A percentile compares a stretch with the other conserved stretches of the same genome.
Conservation (phyloP, 495 filamentous ascomycete genomes). For the Zalerion maritima region DNA sequence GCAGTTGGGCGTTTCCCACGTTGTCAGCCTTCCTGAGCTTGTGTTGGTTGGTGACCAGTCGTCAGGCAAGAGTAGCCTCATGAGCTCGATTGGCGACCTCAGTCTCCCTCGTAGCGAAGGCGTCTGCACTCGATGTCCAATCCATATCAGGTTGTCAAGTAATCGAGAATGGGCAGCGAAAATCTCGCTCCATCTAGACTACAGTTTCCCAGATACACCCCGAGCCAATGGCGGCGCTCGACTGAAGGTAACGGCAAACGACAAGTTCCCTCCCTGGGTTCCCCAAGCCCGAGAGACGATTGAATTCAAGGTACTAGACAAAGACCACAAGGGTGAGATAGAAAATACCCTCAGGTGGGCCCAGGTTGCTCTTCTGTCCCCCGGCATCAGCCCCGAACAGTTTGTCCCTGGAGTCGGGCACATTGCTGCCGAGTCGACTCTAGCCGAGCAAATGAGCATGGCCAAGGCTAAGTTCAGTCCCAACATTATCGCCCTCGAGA, state of each 20-base stretch:
- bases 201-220: slow-evolving; percentile 25
- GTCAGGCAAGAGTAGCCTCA: slow-evolving; percentile 65
- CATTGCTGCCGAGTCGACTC: slow-evolving; percentile 9
- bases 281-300: slow-evolving; percentile 9
- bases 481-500: slow-evolving; percentile 60
- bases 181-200: slow-evolving; percentile 45
- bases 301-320: slow-evolving; percentile 29
- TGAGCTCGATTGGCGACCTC: slow-evolving; percentile 69
- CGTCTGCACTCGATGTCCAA: slow-evolving; percentile 61
- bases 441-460: slow-evolving; percentile 16
- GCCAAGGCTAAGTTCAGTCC: slow-evolving; percentile 55
- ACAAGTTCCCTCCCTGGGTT: slow-evolving; percentile 33
- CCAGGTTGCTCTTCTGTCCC: slow-evolving; percentile 60
- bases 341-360: slow-evolving; percentile 48
- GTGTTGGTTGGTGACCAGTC: slow-evolving; percentile 71
- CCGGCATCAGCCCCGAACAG: slow-evolving; percentile 22
- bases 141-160: slow-evolving; percentile 59
- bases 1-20: slow-evolving; percentile 31
- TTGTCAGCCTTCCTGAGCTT: slow-evolving; percentile 55
- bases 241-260: slow-evolving; percentile 22
- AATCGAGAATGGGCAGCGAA: slow-evolving; percentile 46
- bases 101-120: slow-evolving; percentile 53
- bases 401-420: slow-evolving; percentile 35
- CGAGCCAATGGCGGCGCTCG: slow-evolving; percentile 14
- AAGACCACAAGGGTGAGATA: slow-evolving; percentile 33